Evolutionary conservation across 2,329 filamentous ascomycete genomes (phyloP), one percentile per base, ranked within the genome.

Genomic region (Diaporthe sp.): DNA sequence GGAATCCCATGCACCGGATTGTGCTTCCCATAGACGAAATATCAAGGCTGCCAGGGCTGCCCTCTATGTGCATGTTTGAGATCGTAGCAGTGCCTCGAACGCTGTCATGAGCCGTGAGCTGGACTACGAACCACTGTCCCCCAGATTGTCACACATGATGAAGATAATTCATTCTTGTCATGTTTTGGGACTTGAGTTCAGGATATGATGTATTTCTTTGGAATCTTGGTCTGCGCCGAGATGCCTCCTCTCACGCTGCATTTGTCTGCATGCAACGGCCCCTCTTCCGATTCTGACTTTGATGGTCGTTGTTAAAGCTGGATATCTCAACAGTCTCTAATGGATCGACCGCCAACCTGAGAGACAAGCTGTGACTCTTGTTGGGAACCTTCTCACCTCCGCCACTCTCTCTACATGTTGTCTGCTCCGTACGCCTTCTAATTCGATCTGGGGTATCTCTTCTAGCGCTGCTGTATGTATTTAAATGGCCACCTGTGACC

Each of bases 381-480:
- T 22, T 15, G 7, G n/a, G 38, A n/a, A 6, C n/a, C 38, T 22
- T 35, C 61, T 13, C 45, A 22, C 3, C 35, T n/a, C 25, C 12
- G 10, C 8, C 25, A 17, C 40, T 5, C 13, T 15, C 13, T 15
- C 15, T 45, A 12, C 8, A 38, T 28, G 19, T 28, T 28, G 22
- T n/a, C 15, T 50, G 3, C 40, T 17, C 64, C n/a, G 45, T 54
- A n/a, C 47, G 47, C 33, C 61, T 25, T 54, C 4, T 28, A 68
- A 68, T 19, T 54, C 64, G n/a, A 68, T 22, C 47, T 13, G 45
- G 64, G 64, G 64, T 68, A 68, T 68, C 64, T 54, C 33, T 28
- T 68, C 47, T 68, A 68, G n/a, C n/a, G 64, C 64, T 68, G 33
- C 13, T 68, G 47, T 40, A 54, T 28, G 45, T 52, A 25, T 28